phyloP scores from a whole-genome alignment of 2,329 filamentous ascomycete genomes.

The Fusarium zealandicum region DNA sequence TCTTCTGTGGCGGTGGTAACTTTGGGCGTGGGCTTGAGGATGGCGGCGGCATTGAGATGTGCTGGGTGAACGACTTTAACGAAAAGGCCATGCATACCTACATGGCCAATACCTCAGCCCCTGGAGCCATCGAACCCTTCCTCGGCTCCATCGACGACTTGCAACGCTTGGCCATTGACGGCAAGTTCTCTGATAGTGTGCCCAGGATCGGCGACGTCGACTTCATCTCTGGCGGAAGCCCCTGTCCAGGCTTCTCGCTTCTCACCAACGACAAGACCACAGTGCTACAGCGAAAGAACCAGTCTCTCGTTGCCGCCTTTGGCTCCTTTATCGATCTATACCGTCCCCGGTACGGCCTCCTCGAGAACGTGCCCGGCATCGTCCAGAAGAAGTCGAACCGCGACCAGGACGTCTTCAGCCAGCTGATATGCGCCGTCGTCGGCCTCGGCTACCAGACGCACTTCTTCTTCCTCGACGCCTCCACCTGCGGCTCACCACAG shows the following conservation, averaged over 20 bases:
- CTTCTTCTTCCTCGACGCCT: conserved; percentile 72
- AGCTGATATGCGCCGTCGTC: conserved; percentile 75
- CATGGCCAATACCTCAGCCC: conserved; percentile 66
- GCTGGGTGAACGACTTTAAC: conserved; percentile 73
- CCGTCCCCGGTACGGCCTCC: conserved; percentile 73
- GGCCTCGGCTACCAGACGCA: conserved; percentile 80
- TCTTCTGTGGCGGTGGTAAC: conserved; percentile 82
- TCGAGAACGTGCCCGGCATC: conserved; percentile 80
- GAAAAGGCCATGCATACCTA: conserved; percentile 73
- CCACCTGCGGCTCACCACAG: conserved; percentile 72
- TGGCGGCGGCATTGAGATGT: conserved; percentile 68
- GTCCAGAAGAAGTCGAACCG: conserved; percentile 55
- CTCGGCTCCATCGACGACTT: conserved; percentile 77
- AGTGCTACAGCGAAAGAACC: conserved; percentile 68
- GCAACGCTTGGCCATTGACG: conserved; percentile 62
- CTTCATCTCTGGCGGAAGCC: conserved; percentile 75
- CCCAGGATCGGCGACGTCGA: conserved; percentile 70
- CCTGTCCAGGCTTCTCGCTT: conserved; percentile 77
- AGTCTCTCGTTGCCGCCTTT: conserved; percentile 79
- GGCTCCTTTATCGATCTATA: conserved; percentile 78
- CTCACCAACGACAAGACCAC: conserved; percentile 67
- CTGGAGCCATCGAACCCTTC: conserved; percentile 59
- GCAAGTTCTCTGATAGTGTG: conserved; percentile 54
- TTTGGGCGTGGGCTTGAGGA: conserved; percentile 81
- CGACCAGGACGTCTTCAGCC: conserved; percentile 72